Percentiles rank a stretch among this genome's conserved stretches.
Conservation (phyloP, 208 protist genomes). For the Leishmania aethiopica region DNA sequence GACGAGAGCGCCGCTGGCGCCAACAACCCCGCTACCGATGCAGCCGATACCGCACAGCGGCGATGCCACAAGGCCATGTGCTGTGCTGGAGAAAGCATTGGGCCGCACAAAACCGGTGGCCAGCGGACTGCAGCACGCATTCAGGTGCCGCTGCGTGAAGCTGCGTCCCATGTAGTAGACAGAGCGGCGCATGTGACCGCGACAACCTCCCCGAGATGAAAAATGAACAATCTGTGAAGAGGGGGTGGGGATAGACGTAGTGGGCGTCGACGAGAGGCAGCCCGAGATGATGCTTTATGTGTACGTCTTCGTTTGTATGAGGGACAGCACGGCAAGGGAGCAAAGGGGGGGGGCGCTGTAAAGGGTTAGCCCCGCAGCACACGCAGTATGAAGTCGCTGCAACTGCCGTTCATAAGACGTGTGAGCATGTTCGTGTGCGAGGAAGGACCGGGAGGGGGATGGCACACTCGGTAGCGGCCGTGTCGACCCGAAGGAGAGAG, state of each 20-base stretch:
- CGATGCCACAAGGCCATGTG: conserved; percentile 42
- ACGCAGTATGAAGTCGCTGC: neutral
- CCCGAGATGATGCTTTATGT: neutral
- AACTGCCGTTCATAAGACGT: neutral
- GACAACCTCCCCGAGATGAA: neutral
- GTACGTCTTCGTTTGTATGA: neutral
- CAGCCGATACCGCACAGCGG: conserved; percentile 40
- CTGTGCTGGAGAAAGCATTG: conserved; percentile 49
- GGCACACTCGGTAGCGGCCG: neutral
- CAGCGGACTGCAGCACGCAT: conserved; percentile 76
- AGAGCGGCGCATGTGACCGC: conserved; percentile 63
- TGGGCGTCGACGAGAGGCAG: neutral
- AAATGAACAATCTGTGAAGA: neutral
- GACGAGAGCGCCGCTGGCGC: conserved; percentile 14
- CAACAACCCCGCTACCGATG: conserved; percentile 25
- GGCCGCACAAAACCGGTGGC: conserved; percentile 80
- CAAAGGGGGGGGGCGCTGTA: neutral
- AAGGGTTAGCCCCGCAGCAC: neutral
- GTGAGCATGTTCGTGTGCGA: neutral
- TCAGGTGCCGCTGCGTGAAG: conserved; percentile 85
- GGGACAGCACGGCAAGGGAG: neutral
- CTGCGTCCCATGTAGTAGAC: conserved; percentile 86
- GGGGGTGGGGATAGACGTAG: neutral
- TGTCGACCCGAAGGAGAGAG: neutral
- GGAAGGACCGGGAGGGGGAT: neutral